Evolutionary conservation across 2,329 filamentous ascomycete genomes (phyloP).

Genomic region (Calonectria pseudoturangicola): DNA sequence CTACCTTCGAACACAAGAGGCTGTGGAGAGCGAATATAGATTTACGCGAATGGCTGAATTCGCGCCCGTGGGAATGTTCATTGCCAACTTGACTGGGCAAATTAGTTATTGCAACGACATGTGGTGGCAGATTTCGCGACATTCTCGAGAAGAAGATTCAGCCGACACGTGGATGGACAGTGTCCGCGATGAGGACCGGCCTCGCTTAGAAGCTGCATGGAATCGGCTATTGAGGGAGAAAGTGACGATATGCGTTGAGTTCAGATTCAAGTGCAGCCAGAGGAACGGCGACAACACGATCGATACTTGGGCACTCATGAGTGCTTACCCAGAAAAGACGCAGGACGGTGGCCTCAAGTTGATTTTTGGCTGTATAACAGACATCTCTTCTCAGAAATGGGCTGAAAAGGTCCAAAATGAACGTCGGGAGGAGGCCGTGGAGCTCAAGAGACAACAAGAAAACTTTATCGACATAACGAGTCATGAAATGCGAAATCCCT

Average conservation of each 20-base stretch:
- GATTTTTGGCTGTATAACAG: slow-evolving; percentile 87
- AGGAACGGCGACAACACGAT: slow-evolving; percentile 75
- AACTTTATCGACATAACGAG: slow-evolving; percentile 85
- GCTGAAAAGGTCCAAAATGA: slow-evolving; percentile 87
- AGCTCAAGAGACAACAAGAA: slow-evolving; percentile 83
- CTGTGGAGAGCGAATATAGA: slow-evolving; percentile 81
- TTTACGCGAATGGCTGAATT: slow-evolving; percentile 92
- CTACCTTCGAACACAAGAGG: slow-evolving; percentile 77
- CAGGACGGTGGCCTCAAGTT: slow-evolving; percentile 79
- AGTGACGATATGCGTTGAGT: slow-evolving; percentile 81
- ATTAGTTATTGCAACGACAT: slow-evolving; percentile 90
- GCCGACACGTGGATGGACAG: slow-evolving; percentile 83
- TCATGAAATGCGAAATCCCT: slow-evolving; percentile 85
- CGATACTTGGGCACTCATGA: slow-evolving; percentile 87
- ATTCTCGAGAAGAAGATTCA: slow-evolving; percentile 74
- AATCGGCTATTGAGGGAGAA: slow-evolving; percentile 76
- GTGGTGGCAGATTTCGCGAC: slow-evolving; percentile 82
- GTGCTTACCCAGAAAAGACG: slow-evolving; percentile 83
- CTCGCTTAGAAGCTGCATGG: slow-evolving; percentile 77
- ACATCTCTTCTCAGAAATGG: slow-evolving; percentile 90
- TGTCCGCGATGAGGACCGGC: slow-evolving; percentile 79
- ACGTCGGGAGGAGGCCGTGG: slow-evolving; percentile 86
- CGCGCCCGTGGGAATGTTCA: slow-evolving; percentile 89
- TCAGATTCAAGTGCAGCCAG: slow-evolving; percentile 83
- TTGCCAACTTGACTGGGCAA: slow-evolving; percentile 81